Evolutionary conservation across 139 green algal species (phyloP).

Genomic region (Micractinium sp.): DNA sequence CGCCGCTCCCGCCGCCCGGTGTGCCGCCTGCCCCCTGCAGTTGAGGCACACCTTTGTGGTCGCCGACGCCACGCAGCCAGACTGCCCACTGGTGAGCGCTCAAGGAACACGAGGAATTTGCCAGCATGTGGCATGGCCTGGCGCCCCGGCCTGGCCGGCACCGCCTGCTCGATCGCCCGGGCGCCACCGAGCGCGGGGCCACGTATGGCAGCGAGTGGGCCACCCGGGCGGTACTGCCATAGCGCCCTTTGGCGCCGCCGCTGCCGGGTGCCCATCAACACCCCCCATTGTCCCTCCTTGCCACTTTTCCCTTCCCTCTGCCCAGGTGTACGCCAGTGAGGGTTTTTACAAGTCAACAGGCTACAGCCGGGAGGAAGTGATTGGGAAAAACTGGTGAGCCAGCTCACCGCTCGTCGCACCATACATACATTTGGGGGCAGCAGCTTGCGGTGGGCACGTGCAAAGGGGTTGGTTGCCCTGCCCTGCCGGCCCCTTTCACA

Average conservation of each 20-base stretch:
- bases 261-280: not conserved
- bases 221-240: too few species aligned
- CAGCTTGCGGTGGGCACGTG: not conserved
- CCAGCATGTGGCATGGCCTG: too few species aligned
- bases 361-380: conserved; percentile 91
- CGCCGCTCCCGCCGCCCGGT: not conserved
- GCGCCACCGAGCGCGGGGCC: too few species aligned
- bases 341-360: conserved; percentile 97
- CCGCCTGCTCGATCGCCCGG: not conserved
- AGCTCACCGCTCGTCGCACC: not conserved
- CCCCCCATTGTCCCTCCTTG: not conserved
- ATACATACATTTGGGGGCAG: too few species aligned
- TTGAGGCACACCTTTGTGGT: conserved; percentile 75
- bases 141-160: too few species aligned
- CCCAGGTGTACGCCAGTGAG: conserved; percentile 88
- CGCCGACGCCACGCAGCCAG: conserved; percentile 91
- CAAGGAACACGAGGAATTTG: too few species aligned
- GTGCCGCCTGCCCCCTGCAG: not conserved
- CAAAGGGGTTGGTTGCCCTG: too few species aligned
- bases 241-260: too few species aligned
- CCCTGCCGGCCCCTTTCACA: too few species aligned
- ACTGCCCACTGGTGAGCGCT: conserved; percentile 80
- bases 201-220: too few species aligned
- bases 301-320: not conserved
- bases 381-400: conserved; percentile 95